Conservation (phyloP, 345 rosid species). For the Passiflora organensis region DNA sequence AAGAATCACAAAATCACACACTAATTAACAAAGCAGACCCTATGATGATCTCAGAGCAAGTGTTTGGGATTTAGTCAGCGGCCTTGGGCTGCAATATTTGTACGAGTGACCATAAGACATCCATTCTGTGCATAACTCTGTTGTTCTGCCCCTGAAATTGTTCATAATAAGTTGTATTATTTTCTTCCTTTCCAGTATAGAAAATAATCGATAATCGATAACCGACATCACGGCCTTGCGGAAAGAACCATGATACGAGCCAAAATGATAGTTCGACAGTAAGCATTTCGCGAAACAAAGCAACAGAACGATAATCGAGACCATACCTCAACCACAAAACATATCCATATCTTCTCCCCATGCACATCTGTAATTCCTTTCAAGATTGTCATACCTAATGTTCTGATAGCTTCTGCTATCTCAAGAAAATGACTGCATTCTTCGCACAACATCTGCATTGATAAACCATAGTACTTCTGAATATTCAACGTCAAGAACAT, state of each 20-base stretch:
- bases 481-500: neutral
- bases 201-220: too few species aligned
- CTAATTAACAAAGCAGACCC: too few species aligned
- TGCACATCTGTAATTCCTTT: slow-evolving; percentile 80
- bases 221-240: too few species aligned
- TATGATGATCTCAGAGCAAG: too few species aligned
- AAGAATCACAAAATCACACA: too few species aligned
- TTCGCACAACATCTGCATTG: slow-evolving; percentile 87
- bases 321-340: slow-evolving; percentile 86
- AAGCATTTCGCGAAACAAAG: too few species aligned
- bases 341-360: slow-evolving; percentile 78
- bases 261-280: too few species aligned
- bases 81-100: slow-evolving; percentile 76
- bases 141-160: slow-evolving; percentile 65
- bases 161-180: too few species aligned
- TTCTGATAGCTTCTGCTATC: slow-evolving; percentile 81
- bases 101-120: slow-evolving; percentile 86
- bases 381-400: slow-evolving; percentile 77
- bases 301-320: slow-evolving; percentile 6
- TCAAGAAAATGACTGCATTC: slow-evolving; percentile 91
- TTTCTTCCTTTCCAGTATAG: too few species aligned
- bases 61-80: slow-evolving; percentile 32
- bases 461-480: too few species aligned
- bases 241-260: too few species aligned
- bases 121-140: slow-evolving; percentile 80